phyloP scores from a whole-genome alignment of 2,329 filamentous ascomycete species.

The Penicillium capsulatum region DNA sequence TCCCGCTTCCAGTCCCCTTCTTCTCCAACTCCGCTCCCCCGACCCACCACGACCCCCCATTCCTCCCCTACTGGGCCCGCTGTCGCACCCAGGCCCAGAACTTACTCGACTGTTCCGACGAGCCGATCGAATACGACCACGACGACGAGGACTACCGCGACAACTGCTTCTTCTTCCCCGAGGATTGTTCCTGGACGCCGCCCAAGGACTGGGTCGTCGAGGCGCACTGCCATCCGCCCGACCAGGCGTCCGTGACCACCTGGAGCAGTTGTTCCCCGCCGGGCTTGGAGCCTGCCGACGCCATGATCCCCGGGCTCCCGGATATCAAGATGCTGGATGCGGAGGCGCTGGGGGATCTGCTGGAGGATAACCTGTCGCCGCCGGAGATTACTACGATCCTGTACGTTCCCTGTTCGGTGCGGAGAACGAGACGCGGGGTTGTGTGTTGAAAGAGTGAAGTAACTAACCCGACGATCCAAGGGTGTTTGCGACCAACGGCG shows the following conservation, averaged over 20 bases:
- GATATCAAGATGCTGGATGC: slow-evolving; percentile 44
- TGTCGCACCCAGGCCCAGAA: slow-evolving; percentile 38
- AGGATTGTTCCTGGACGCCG: slow-evolving; percentile 41
- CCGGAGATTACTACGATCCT: slow-evolving; percentile 44
- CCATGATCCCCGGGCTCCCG: slow-evolving; percentile 40
- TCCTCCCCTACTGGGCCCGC: slow-evolving; percentile 40
- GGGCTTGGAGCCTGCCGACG: slow-evolving; percentile 25
- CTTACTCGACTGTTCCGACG: slow-evolving; percentile 37
- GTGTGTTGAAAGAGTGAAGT: too few species aligned
- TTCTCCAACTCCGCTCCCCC: slow-evolving; percentile 11
- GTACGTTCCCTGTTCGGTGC: slow-evolving; percentile 18
- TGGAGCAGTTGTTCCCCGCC: neutral
- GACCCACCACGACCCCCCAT: slow-evolving; percentile 19
- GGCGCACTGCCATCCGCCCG: slow-evolving; percentile 12
- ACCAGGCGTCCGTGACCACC: slow-evolving; percentile 4
- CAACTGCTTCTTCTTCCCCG: slow-evolving; percentile 44
- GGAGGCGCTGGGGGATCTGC: slow-evolving; percentile 38
- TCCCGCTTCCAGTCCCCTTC: slow-evolving; percentile 21
- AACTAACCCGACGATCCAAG: too few species aligned
- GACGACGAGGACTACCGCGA: slow-evolving; percentile 42
- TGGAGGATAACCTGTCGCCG: slow-evolving; percentile 42
- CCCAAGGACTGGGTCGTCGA: slow-evolving; percentile 30
- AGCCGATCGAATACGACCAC: slow-evolving; percentile 43
- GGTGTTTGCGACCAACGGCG: slow-evolving; percentile 43
- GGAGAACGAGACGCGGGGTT: neutral